These are phyloP conservation scores for Penicillium nucicola DNA, from an alignment of 495 filamentous ascomycete species.

Conservation along the genomic window DNA sequence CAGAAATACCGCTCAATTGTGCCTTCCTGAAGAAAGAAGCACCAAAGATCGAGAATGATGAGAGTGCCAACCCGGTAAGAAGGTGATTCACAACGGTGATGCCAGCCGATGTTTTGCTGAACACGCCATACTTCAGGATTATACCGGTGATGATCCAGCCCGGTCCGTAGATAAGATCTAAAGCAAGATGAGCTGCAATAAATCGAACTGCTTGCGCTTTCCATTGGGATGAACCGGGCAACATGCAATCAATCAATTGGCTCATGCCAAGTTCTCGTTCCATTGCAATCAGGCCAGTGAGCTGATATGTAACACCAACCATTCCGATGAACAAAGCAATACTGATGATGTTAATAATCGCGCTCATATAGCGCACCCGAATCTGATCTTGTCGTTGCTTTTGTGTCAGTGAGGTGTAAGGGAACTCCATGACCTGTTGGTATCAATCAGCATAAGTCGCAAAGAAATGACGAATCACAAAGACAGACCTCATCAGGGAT, in stretches of 20 bases:
- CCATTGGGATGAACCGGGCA: conserved; percentile 63
- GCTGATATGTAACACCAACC: conserved; percentile 70
- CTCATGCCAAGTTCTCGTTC: conserved; percentile 80
- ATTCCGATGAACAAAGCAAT: conserved; percentile 67
- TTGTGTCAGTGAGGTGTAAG: conserved; percentile 65
- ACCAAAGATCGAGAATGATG: conserved; percentile 66
- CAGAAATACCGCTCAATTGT: conserved; percentile 71
- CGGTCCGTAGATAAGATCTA: conserved; percentile 64
- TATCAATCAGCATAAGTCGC: not conserved
- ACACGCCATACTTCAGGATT: conserved; percentile 60
- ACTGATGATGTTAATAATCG: conserved; percentile 63
- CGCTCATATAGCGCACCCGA: conserved; percentile 61
- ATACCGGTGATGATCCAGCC: conserved; percentile 67
- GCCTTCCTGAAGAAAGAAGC: conserved; percentile 73
- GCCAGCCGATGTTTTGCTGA: conserved; percentile 54
- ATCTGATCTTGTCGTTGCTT: conserved; percentile 61
- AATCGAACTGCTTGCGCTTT: conserved; percentile 66
- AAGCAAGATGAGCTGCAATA: conserved; percentile 63
- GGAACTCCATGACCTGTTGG: conserved; percentile 58
- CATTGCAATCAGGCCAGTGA: conserved; percentile 70
- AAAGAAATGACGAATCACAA: no score
- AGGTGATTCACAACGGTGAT: conserved; percentile 63
- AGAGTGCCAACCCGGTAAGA: conserved; percentile 60
- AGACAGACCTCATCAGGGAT: no score
- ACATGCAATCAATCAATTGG: conserved; percentile 78